These are phyloP conservation scores for Coniferiporia weirii DNA, from an alignment of 1,284 basidiomycete genomes.

Conservation along the genomic window DNA sequence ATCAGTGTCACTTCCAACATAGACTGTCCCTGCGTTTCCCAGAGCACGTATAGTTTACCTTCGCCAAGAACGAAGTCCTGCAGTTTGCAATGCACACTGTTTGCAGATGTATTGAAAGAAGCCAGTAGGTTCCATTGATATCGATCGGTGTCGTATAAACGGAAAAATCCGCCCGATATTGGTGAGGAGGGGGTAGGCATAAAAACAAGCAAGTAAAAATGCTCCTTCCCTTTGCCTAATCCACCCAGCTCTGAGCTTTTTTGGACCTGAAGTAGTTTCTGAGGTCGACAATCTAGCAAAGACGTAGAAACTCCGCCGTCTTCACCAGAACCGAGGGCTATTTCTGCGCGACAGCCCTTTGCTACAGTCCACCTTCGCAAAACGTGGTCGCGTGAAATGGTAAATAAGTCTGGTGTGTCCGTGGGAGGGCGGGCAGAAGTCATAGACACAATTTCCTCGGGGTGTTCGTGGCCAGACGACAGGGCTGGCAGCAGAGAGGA, in stretches of 20 bases:
- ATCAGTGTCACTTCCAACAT: constrained; percentile 50
- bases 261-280: constrained; percentile 51
- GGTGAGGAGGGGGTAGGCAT: constrained; percentile 58
- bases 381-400: constrained; percentile 83
- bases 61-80: constrained; percentile 65
- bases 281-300: constrained; percentile 51
- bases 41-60: constrained; percentile 56
- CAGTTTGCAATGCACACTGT: constrained; percentile 61
- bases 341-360: constrained; percentile 62
- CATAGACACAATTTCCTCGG: constrained; percentile 59
- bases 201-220: constrained; percentile 48
- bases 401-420: constrained; percentile 70
- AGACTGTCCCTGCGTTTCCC: constrained; percentile 76
- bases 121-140: constrained; percentile 55
- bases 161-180: constrained; percentile 66
- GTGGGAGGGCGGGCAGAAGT: constrained; percentile 67
- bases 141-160: constrained; percentile 46
- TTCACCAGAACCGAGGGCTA: constrained; percentile 38
- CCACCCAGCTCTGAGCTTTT: constrained; percentile 42
- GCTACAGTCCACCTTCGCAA: constrained; percentile 78
- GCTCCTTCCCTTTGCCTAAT: constrained; percentile 31
- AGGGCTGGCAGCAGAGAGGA: constrained; percentile 60
- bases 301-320: constrained; percentile 34
- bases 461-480: constrained; percentile 38
- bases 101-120: constrained; percentile 50